phyloP scores from a whole-genome alignment of 257 asterid genomes.

The Lantana camara region DNA sequence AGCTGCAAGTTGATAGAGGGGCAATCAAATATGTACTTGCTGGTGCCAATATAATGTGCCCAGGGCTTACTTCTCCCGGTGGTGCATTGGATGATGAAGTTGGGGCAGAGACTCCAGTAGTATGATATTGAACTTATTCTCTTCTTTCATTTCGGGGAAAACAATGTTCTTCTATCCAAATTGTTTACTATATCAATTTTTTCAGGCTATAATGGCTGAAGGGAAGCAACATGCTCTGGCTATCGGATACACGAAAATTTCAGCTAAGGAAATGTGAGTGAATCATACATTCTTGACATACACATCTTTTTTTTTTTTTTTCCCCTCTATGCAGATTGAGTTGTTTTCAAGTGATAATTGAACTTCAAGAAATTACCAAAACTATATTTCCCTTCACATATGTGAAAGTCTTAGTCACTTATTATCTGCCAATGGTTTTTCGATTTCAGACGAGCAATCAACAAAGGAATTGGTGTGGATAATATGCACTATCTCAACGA shows the following conservation, averaged over 20 bases:
- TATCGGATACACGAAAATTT: slow-evolving; percentile 95
- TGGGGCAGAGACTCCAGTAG: slow-evolving; percentile 90
- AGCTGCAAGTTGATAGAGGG: slow-evolving; percentile 96
- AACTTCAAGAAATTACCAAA: too few species aligned
- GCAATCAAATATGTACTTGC: slow-evolving; percentile 92
- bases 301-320: background rate
- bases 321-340: background rate
- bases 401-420: background rate
- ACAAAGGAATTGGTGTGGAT: slow-evolving; percentile 97
- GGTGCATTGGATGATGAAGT: slow-evolving; percentile 92
- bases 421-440: slow-evolving; percentile 26
- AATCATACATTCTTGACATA: slow-evolving; percentile 11
- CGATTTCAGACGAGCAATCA: slow-evolving; percentile 66
- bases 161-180: slow-evolving; percentile 1
- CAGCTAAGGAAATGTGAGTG: slow-evolving; percentile 93
- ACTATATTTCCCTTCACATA: too few species aligned
- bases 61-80: slow-evolving; percentile 98
- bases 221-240: slow-evolving; percentile 99
- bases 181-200: slow-evolving; percentile 20
- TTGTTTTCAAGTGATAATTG: slow-evolving; percentile 7
- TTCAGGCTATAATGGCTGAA: slow-evolving; percentile 99
- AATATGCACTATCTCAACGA: slow-evolving; percentile 99
- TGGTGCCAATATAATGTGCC: slow-evolving; percentile 99
- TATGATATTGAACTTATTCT: slow-evolving; percentile 32
- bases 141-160: slow-evolving; percentile 12